Conservation (phyloP, 139 green algal genomes). For the Coelastrella sp. region DNA sequence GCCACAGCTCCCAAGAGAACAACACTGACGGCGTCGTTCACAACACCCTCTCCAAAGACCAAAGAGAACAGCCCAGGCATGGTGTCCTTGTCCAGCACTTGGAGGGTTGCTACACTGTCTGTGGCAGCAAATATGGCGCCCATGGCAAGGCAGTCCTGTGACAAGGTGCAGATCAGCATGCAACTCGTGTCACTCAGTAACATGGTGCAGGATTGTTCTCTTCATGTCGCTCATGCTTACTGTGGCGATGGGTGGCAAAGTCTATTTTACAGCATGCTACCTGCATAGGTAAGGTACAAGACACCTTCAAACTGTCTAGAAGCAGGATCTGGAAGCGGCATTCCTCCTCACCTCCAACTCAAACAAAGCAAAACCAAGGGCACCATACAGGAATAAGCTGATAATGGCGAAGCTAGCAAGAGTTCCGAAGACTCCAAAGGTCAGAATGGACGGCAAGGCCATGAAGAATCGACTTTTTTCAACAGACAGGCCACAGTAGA, state of each 20-base stretch:
- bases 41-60: slow-evolving; percentile 94
- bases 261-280: too few relatives aligned
- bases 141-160: slow-evolving; percentile 23
- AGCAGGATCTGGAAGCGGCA: too few relatives aligned
- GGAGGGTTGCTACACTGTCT: slow-evolving; percentile 90
- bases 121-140: slow-evolving; percentile 92
- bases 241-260: too few relatives aligned
- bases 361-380: slow-evolving; percentile 37
- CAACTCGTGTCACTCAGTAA: too few relatives aligned
- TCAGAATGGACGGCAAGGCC: slow-evolving; percentile 84
- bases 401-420: slow-evolving; percentile 56
- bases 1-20: slow-evolving; percentile 86
- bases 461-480: slow-evolving; percentile 90
- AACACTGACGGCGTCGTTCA: slow-evolving; percentile 87
- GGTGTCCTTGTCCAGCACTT: slow-evolving; percentile 71
- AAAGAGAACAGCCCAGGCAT: slow-evolving; percentile 86
- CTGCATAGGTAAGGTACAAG: too few relatives aligned
- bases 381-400: slow-evolving; percentile 52
- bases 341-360: slow-evolving; percentile 44
- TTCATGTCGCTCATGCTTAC: too few relatives aligned
- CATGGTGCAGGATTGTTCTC: too few relatives aligned
- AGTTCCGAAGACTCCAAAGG: slow-evolving; percentile 60
- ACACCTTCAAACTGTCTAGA: too few relatives aligned
- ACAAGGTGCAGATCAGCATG: neutral
- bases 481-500: slow-evolving; percentile 83